Conservation (phyloP, 129 eudicot genomes). For the Deinandra increscens region DNA sequence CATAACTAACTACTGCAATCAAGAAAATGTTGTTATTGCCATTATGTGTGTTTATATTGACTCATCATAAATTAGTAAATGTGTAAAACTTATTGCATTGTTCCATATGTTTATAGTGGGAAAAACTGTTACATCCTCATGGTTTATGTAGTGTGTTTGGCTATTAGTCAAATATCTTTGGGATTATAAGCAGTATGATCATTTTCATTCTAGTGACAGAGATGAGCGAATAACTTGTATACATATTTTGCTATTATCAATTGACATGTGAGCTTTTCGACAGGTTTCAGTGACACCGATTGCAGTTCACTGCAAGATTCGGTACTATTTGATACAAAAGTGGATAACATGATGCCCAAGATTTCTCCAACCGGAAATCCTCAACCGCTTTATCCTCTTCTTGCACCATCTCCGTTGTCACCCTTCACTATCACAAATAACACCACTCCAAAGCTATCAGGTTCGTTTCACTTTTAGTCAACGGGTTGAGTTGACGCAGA, state of each 20-base stretch:
- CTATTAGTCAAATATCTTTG: slow-evolving; percentile 3
- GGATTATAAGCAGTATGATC: no score
- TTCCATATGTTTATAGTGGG: no score
- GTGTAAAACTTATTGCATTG: no score
- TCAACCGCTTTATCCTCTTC: slow-evolving; percentile 88
- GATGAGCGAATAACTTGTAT: neutral
- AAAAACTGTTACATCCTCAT: neutral
- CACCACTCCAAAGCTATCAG: slow-evolving; percentile 82
- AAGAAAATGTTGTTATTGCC: neutral
- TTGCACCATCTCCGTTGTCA: slow-evolving; percentile 87
- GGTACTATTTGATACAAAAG: slow-evolving; percentile 25
- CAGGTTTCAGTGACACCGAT: slow-evolving; percentile 46
- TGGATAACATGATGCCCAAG: slow-evolving; percentile 56
- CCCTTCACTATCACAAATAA: slow-evolving; percentile 90
- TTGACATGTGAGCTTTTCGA: slow-evolving; percentile 18
- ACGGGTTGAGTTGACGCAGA: neutral
- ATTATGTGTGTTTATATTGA: neutral
- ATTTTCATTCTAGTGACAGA: no score
- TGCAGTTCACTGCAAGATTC: slow-evolving; percentile 37
- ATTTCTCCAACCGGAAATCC: slow-evolving; percentile 80
- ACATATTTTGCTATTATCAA: neutral
- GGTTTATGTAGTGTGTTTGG: neutral
- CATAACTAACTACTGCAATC: neutral
- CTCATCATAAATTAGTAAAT: neutral
- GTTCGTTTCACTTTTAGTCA: slow-evolving; percentile 38